Conservation (phyloP, 148 eudicot species). For the Rhododendron ovatum region DNA sequence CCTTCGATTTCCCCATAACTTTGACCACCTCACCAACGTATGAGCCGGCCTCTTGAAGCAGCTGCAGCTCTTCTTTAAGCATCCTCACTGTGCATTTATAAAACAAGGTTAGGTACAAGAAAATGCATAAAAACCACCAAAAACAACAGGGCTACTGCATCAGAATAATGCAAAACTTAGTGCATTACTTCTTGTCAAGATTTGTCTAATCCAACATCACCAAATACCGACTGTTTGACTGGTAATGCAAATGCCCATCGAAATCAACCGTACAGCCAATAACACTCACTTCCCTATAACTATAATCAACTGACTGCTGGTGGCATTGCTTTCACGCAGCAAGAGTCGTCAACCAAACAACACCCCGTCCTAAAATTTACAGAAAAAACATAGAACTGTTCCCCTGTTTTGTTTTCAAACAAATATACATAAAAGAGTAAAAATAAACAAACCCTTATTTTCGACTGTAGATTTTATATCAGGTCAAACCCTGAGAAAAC, state of each 20-base stretch:
- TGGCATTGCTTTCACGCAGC: not conserved
- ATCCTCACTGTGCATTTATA: conserved; percentile 33
- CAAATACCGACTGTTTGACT: not conserved
- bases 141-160: not conserved
- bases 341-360: not conserved
- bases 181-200: not conserved
- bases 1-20: conserved; percentile 54
- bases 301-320: not conserved
- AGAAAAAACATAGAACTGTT: not conserved
- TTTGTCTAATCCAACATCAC: not conserved
- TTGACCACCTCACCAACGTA: conserved; percentile 60
- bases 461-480: not conserved
- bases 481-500: not conserved
- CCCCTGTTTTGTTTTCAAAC: not conserved
- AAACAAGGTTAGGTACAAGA: not conserved
- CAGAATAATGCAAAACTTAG: not conserved
- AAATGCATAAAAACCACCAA: not conserved
- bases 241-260: not conserved
- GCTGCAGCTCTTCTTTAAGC: conserved; percentile 50
- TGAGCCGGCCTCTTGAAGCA: conserved; percentile 54
- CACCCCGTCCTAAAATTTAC: not conserved
- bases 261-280: not conserved
- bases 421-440: not conserved
- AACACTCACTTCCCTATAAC: not conserved
- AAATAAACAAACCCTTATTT: not conserved